phyloP scores from a whole-genome alignment of 371 early-diverging fungal genomes.

The Syncephalastrum contaminatum region DNA sequence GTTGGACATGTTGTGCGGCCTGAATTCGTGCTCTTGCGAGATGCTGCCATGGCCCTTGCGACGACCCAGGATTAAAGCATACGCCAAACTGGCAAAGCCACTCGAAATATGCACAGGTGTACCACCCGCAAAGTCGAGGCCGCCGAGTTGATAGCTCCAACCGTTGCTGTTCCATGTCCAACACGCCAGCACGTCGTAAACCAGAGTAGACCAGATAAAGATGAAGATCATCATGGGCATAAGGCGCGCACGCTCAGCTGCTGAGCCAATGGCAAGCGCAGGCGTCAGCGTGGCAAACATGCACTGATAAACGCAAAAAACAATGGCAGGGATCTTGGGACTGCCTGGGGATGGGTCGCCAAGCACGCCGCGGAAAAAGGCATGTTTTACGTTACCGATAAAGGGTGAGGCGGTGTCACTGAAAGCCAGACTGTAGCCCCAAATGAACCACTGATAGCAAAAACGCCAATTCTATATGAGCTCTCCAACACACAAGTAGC shows the following conservation, averaged over 20 bases:
- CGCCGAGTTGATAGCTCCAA: constrained; percentile 70
- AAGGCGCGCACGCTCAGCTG: constrained; percentile 84
- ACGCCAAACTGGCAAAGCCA: constrained; percentile 86
- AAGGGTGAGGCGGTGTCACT: constrained; percentile 59
- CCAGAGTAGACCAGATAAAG: constrained; percentile 88
- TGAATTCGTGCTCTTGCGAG: constrained; percentile 54
- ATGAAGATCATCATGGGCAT: constrained; percentile 84
- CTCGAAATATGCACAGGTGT: constrained; percentile 89
- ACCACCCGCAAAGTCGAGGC: constrained; percentile 84
- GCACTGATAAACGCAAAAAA: constrained; percentile 37
- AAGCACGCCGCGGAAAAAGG: constrained; percentile 58
- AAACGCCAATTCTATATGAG: not conserved
- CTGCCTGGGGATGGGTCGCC: constrained; percentile 52
- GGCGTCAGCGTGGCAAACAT: constrained; percentile 73
- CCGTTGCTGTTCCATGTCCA: constrained; percentile 86
- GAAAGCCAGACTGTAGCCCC: constrained; percentile 83
- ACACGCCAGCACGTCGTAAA: constrained; percentile 84
- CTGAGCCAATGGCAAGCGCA: constrained; percentile 87
- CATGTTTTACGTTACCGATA: constrained; percentile 78
- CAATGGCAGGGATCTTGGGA: constrained; percentile 62
- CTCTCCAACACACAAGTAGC: not conserved
- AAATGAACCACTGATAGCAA: constrained; percentile 68
- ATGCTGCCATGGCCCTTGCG: constrained; percentile 63
- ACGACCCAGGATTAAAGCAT: constrained; percentile 75
- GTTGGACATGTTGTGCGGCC: constrained; percentile 86